A percentile compares a stretch with the other conserved stretches of the same genome.
Conservation (phyloP, 495 filamentous ascomycete genomes). For the Parachaetomium inaequale region DNA sequence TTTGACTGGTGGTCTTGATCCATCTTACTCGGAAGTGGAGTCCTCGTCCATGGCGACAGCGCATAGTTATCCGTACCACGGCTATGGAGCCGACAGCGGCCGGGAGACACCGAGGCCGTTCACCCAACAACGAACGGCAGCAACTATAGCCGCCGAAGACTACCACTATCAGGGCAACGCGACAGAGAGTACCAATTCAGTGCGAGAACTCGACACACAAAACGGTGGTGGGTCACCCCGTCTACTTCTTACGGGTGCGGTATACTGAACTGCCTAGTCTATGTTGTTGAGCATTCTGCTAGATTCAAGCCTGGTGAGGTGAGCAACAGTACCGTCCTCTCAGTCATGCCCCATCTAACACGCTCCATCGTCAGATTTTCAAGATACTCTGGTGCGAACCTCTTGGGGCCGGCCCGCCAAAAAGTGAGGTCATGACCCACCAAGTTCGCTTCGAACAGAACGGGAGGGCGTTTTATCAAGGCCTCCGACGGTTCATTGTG, state of each 20-base stretch:
- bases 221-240: slow-evolving; percentile 12
- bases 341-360: neutral
- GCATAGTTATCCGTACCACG: neutral
- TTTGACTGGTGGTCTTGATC: neutral
- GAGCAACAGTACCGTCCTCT: slow-evolving; percentile 1
- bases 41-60: neutral
- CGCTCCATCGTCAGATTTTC: slow-evolving; percentile 36
- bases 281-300: slow-evolving; percentile 38
- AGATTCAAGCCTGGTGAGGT: slow-evolving; percentile 44
- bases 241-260: too few species aligned
- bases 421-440: slow-evolving; percentile 32
- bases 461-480: slow-evolving; percentile 36
- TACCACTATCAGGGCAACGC: neutral
- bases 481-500: slow-evolving; percentile 47
- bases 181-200: neutral
- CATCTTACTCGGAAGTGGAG: neutral
- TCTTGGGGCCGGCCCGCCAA: slow-evolving; percentile 27
- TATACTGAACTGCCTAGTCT: slow-evolving; percentile 29
- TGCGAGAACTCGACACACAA: neutral
- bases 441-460: slow-evolving; percentile 23
- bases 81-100: slow-evolving; percentile 5
- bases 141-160: neutral
- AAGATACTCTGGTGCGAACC: slow-evolving; percentile 49
- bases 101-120: slow-evolving; percentile 15
- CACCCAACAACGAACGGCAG: neutral